Evolutionary conservation across 208 protist genomes (phyloP).

Genomic region (Trypanosoma scelopori): DNA sequence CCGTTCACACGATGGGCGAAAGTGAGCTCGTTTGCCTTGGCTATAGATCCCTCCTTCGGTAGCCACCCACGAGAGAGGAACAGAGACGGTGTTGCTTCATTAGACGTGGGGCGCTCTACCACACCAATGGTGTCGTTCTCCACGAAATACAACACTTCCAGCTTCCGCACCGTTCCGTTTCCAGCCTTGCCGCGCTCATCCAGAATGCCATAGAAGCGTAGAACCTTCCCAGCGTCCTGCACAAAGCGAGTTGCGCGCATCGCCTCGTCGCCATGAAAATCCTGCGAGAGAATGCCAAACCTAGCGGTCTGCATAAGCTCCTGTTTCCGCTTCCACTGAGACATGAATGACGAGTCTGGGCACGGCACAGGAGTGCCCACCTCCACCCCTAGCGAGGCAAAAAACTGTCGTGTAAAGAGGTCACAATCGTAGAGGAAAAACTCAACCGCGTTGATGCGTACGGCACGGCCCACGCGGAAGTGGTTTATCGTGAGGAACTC

Average conservation of each 20-base stretch:
- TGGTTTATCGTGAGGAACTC: slow-evolving; percentile 88
- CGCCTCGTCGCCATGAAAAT: slow-evolving; percentile 62
- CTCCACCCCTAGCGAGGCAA: slow-evolving; percentile 73
- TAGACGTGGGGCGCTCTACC: slow-evolving; percentile 84
- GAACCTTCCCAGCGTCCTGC: slow-evolving; percentile 91
- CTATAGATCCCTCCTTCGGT: slow-evolving; percentile 71
- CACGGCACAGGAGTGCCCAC: slow-evolving; percentile 48
- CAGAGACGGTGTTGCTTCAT: slow-evolving; percentile 87
- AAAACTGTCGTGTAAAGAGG: slow-evolving; percentile 90
- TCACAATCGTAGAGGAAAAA: slow-evolving; percentile 95
- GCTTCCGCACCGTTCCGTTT: slow-evolving; percentile 76
- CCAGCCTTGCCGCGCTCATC: slow-evolving; percentile 57
- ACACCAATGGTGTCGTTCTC: slow-evolving; percentile 96
- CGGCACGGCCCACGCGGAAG: slow-evolving; percentile 88
- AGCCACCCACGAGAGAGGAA: slow-evolving; percentile 87
- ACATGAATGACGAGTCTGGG: slow-evolving; percentile 78
- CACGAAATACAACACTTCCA: slow-evolving; percentile 94
- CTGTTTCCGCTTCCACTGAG: slow-evolving; percentile 49
- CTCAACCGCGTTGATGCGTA: slow-evolving; percentile 90
- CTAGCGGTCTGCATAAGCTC: slow-evolving; percentile 52
- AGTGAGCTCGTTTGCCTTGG: slow-evolving; percentile 76
- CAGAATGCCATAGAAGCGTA: slow-evolving; percentile 94
- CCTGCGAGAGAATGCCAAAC: slow-evolving; percentile 65
- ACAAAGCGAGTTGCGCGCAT: slow-evolving; percentile 87
- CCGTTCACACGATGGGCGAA: slow-evolving; percentile 85